These are phyloP conservation scores for Melanopsichium pennsylvanicum DNA, from an alignment of 1,284 basidiomycete genomes.

Conservation along the genomic window DNA sequence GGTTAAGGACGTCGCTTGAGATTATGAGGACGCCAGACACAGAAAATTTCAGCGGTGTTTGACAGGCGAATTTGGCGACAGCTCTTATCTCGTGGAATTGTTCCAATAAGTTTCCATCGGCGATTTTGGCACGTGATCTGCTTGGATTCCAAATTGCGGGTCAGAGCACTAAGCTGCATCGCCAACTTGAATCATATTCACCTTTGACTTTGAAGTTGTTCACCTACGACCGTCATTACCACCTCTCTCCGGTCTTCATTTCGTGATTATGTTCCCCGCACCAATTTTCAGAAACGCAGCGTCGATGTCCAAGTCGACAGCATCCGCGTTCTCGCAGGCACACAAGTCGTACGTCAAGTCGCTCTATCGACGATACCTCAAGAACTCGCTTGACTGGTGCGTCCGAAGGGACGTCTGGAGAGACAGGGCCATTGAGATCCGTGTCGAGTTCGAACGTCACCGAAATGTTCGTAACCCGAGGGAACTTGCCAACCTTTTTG, in stretches of 20 bases:
- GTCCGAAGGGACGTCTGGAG: conserved; percentile 86
- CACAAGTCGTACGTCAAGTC: conserved; percentile 89
- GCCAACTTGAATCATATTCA: too few species aligned
- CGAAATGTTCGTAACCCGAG: conserved; percentile 88
- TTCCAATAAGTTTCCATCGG: too few species aligned
- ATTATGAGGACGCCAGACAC: too few species aligned
- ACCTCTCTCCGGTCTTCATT: neutral
- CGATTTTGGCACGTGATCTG: neutral
- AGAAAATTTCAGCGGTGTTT: too few species aligned
- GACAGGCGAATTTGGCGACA: too few species aligned
- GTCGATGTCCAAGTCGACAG: conserved; percentile 4
- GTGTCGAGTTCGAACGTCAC: conserved; percentile 90
- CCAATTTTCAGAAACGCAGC: conserved; percentile 26
- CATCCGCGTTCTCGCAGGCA: conserved; percentile 73
- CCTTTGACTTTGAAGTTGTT: too few species aligned
- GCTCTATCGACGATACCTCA: conserved; percentile 84
- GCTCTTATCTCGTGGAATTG: too few species aligned
- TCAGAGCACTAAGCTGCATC: too few species aligned
- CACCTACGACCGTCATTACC: neutral
- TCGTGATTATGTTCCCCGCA: conserved; percentile 24
- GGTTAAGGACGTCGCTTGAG: too few species aligned
- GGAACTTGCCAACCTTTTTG: conserved; percentile 79
- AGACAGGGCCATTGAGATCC: conserved; percentile 79
- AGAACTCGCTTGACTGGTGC: conserved; percentile 87
- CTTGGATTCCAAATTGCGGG: conserved; percentile 2